These are phyloP conservation scores for Pugionium dolabratum DNA, from an alignment of 345 rosid species.

Conservation along the genomic window DNA sequence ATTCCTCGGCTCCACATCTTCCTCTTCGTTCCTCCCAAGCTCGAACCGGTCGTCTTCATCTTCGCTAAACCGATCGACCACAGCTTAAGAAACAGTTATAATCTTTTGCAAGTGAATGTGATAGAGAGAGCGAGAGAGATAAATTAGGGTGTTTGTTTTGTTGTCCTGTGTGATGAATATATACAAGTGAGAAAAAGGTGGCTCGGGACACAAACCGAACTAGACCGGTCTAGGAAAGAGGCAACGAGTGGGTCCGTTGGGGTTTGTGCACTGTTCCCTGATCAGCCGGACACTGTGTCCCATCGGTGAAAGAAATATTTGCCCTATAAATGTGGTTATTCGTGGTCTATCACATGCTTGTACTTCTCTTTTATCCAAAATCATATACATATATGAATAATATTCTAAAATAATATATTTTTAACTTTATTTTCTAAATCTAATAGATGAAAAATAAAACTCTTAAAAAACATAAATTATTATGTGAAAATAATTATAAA, in stretches of 20 bases:
- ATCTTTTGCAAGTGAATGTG: not conserved
- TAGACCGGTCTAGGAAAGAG: slow-evolving; percentile 58
- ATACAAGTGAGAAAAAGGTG: slow-evolving; percentile 47
- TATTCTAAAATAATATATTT: too few species aligned
- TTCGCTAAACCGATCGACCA: slow-evolving; percentile 1
- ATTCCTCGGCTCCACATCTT: slow-evolving; percentile 72
- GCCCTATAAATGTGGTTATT: too few species aligned
- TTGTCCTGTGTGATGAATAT: too few species aligned
- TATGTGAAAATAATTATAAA: too few species aligned
- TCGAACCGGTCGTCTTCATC: slow-evolving; percentile 60
- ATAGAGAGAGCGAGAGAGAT: not conserved
- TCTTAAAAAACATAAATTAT: too few species aligned
- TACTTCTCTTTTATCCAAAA: too few species aligned
- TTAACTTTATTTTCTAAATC: too few species aligned
- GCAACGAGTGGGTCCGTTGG: slow-evolving; percentile 65
- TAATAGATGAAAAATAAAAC: too few species aligned
- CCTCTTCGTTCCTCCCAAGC: slow-evolving; percentile 64
- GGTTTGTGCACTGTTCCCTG: slow-evolving; percentile 66
- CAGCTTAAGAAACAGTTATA: not conserved
- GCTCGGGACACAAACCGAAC: slow-evolving; percentile 40
- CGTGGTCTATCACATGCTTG: too few species aligned
- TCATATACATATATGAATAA: too few species aligned
- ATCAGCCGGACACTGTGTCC: slow-evolving; percentile 56
- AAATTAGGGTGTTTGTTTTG: too few species aligned
- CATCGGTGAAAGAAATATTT: too few species aligned